Evolutionary conservation across 208 protist species (phyloP).

Genomic region (Acanthamoeba sp.): DNA sequence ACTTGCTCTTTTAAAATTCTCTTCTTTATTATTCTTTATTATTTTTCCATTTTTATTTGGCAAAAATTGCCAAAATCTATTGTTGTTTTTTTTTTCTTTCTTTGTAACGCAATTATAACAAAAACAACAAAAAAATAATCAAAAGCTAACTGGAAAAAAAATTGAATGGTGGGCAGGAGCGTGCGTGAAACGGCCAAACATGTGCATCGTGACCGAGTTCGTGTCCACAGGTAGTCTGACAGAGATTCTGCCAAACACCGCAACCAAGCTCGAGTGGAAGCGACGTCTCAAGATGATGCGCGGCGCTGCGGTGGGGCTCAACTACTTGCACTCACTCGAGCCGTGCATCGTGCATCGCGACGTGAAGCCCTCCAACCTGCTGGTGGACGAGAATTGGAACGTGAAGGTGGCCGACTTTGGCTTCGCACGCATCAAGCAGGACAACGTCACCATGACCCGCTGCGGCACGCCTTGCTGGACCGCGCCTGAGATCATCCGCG

Average conservation of each 20-base stretch:
- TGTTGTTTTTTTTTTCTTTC: too few species aligned
- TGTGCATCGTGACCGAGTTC: slow-evolving; percentile 85
- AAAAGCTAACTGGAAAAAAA: too few species aligned
- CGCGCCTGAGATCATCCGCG: slow-evolving; percentile 80
- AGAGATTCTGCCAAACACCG: background rate
- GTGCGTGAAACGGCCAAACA: slow-evolving; percentile 77
- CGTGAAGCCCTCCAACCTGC: slow-evolving; percentile 9
- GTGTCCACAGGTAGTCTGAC: slow-evolving; percentile 34
- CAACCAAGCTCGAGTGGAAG: background rate
- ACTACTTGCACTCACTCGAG: slow-evolving; percentile 64
- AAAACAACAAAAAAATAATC: too few species aligned
- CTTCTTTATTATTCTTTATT: too few species aligned
- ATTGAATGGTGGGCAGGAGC: too few species aligned
- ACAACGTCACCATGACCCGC: slow-evolving; percentile 77
- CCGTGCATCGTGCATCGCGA: slow-evolving; percentile 24
- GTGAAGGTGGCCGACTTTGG: slow-evolving; percentile 87
- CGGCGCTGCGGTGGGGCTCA: slow-evolving; percentile 39
- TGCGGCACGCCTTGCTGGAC: slow-evolving; percentile 86
- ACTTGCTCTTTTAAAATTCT: too few species aligned
- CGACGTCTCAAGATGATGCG: slow-evolving; percentile 34
- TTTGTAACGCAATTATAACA: too few species aligned
- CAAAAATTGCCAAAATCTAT: too few species aligned
- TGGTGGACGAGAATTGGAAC: slow-evolving; percentile 82
- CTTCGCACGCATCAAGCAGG: slow-evolving; percentile 67
- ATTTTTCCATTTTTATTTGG: too few species aligned